phyloP scores from a whole-genome alignment of 2,329 filamentous ascomycete species.

The Arthrobotrys sphaeroides region DNA sequence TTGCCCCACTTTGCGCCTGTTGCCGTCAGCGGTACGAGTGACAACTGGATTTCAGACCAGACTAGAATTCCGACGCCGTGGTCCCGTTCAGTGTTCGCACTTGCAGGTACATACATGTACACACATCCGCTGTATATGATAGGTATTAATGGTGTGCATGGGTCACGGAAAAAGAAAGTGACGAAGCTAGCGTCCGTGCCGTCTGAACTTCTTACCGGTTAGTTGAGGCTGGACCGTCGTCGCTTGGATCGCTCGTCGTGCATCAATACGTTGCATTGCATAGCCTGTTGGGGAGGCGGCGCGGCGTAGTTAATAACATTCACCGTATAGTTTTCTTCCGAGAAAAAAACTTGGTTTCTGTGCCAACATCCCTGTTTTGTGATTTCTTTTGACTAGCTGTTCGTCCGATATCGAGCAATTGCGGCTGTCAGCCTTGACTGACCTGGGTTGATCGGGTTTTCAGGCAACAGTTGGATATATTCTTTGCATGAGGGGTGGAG shows the following conservation, averaged over 20 bases:
- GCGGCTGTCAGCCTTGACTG: background rate
- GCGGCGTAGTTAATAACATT: background rate
- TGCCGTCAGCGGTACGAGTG: no score
- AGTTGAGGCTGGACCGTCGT: background rate
- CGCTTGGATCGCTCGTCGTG: background rate
- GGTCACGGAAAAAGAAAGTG: background rate
- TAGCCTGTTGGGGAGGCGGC: conserved; percentile 14
- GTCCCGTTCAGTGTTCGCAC: conserved; percentile 3
- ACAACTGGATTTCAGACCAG: no score
- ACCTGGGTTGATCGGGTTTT: background rate
- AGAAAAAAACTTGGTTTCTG: background rate
- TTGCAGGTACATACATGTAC: background rate
- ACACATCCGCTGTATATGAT: background rate
- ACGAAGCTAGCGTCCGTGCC: background rate
- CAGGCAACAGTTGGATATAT: background rate
- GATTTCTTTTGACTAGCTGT: background rate
- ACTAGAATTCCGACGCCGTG: background rate
- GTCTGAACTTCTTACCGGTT: background rate
- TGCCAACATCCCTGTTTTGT: conserved; percentile 3
- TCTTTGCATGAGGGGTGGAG: no score
- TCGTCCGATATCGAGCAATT: background rate
- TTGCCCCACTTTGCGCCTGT: background rate
- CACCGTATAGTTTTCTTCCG: background rate
- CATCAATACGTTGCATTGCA: conserved; percentile 39
- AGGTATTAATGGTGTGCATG: background rate